Base-by-base conservation (phyloP, 1,284 basidiomycete genomes). In the Heterobasidion annosum region DNA sequence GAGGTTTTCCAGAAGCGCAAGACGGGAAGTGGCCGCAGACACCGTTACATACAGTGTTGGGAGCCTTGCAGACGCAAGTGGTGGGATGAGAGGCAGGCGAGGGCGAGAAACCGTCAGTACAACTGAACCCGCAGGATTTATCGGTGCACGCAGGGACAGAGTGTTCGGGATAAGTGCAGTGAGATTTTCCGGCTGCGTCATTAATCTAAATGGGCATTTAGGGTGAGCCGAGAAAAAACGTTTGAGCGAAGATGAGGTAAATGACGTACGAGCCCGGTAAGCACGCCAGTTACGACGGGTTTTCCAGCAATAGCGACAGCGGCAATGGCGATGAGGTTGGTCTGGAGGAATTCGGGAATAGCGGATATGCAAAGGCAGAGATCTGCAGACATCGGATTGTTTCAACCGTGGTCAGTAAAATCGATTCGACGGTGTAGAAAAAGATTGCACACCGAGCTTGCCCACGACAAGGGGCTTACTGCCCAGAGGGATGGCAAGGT, bases 21-120 rank as follows among this genome's bases (percentile, higher is more conserved):
- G 63, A 63, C 12, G 65, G 64, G 63, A 66, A 71, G 32, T 60
- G 34, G 7, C 72, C 73, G 54, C 76, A 81, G 49, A 72, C 64
- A 34, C 74, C 77, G 56, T 78, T 78, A 61, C 77, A 79, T 52
- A 74, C 69, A 3, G 61, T 70, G 56, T 65, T 63, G 0, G 76
- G 75, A 32, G 65, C 54, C 0, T 60, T 48, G 62, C 78, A 79
- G 33, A 72, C 64, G 59, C 78, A 81, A 13, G 62, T 54, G 1
- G 62, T 71, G 10, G 63, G 66, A 32, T 57, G 63, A 61, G 54
- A 61, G 58, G 51, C 62, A 7, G 71, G 70, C n/a, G 66, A 71
- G 7, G 65, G 53, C 8, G 56, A 56, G 53, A 64, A 78, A 58
- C 76, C 76, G 58, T 77, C 66, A 46, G 65, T 70, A 68, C 77